Percentiles rank a stretch among this genome's conserved stretches.
phyloP scores from a whole-genome alignment of 2,329 filamentous ascomycete genomes.

The Pyrenophora tritici-repentis region DNA sequence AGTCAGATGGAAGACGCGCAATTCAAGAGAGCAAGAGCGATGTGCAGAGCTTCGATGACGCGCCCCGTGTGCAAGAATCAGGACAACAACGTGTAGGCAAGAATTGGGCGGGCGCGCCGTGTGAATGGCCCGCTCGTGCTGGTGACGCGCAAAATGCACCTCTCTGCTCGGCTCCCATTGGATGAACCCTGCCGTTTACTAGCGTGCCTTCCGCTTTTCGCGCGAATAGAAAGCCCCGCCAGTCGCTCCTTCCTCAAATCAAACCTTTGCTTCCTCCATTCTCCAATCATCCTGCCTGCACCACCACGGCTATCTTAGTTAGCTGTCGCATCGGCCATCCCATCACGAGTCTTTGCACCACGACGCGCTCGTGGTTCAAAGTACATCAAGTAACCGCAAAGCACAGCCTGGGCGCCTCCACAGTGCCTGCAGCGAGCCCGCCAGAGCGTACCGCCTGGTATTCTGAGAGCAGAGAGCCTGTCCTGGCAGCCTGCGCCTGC shows the following conservation, averaged over 20 bases:
- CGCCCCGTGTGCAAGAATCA: too few species aligned
- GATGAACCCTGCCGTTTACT: constrained; percentile 22
- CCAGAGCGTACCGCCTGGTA: constrained; percentile 8
- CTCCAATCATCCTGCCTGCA: constrained; percentile 36
- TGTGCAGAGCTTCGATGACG: too few species aligned
- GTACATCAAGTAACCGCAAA: constrained; percentile 19
- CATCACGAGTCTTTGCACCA: constrained; percentile 35
- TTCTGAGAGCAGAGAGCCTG: not conserved
- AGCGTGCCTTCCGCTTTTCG: constrained; percentile 20
- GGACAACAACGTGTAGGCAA: too few species aligned
- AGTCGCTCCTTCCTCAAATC: constrained; percentile 25
- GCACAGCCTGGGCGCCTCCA: constrained; percentile 21
- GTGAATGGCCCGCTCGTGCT: not conserved
- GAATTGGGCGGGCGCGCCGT: not conserved
- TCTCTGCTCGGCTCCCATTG: constrained; percentile 22
- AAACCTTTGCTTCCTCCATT: constrained; percentile 17
- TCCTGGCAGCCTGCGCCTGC: constrained; percentile 14
- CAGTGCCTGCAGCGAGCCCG: constrained; percentile 20
- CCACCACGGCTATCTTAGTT: constrained; percentile 21
- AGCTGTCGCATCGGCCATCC: constrained; percentile 16
- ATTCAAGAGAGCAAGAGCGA: too few species aligned
- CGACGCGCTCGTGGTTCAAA: constrained; percentile 27
- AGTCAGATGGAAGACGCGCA: too few species aligned
- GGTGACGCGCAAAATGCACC: constrained; percentile 11
- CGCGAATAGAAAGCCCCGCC: constrained; percentile 17